Conservation (phyloP, 371 early-diverging fungal genomes). For the Syncephalastrum sp. region DNA sequence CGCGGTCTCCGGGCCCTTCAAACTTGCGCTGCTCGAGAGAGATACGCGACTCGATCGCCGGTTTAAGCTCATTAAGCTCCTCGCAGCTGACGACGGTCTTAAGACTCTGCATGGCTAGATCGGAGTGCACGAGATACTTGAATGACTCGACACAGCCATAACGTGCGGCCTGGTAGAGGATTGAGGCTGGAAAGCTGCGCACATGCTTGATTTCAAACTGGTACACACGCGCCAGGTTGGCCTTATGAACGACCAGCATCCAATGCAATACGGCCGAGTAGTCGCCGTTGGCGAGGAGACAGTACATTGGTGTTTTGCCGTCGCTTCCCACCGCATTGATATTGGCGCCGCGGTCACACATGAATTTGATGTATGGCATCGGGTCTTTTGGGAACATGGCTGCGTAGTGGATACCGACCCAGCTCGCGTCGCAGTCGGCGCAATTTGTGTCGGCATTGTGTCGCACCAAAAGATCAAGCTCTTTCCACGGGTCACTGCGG, state of each 20-base stretch:
- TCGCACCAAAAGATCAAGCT: slow-evolving; percentile 24
- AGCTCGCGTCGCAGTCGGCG: slow-evolving; percentile 64
- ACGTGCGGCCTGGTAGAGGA: slow-evolving; percentile 21
- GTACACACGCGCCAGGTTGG: no score
- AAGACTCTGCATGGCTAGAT: slow-evolving; percentile 6
- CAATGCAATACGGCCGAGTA: slow-evolving; percentile 9
- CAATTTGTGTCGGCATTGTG: slow-evolving; percentile 59
- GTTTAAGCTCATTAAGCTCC: slow-evolving; percentile 9
- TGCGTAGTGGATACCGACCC: slow-evolving; percentile 78
- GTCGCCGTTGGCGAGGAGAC: slow-evolving; percentile 29
- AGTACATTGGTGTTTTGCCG: slow-evolving; percentile 35
- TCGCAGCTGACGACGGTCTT: neutral
- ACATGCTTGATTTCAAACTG: no score
- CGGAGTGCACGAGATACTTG: slow-evolving; percentile 6
- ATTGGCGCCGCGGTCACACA: slow-evolving; percentile 42
- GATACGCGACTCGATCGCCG: neutral
- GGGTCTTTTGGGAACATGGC: slow-evolving; percentile 51
- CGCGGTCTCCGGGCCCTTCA: no score
- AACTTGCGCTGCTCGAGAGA: no score
- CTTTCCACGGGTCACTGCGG: slow-evolving; percentile 40
- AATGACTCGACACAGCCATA: slow-evolving; percentile 19
- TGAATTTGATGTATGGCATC: slow-evolving; percentile 23
- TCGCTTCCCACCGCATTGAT: slow-evolving; percentile 41
- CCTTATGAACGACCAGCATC: neutral
- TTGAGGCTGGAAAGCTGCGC: neutral